Evolutionary conservation across 768 basidiomycete genomes (phyloP), one percentile per base, ranked within the genome.

Genomic region (Mycena olivaceomarginata): DNA sequence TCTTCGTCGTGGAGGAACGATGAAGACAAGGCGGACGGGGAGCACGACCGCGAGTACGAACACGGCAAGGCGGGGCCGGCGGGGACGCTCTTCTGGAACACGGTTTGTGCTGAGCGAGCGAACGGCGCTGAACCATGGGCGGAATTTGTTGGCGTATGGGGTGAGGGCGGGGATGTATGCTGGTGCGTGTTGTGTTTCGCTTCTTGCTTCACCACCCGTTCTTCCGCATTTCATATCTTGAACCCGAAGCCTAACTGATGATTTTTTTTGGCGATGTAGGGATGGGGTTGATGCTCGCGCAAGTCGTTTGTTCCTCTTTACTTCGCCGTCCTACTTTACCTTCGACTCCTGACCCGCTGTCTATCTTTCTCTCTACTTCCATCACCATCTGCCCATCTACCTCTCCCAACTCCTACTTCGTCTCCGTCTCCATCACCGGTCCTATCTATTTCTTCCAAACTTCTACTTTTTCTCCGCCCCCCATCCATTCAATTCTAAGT

Each of bases 131-230:
- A 92, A 93, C 78, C 92, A 92, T 79, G 81, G 81, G 18, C 82
- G 92, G 20, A 92, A 93, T 79, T 75, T 92, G 3, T 83, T 93
- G 40, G 92, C 92, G 2, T 93, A 92, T 80, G 91, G 92, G 12
- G 88, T 93, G 4, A 83, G 92, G 48, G 81, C 87, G 13, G 91
- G 87, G 48, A 92, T 93, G 92, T 93, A 92, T 72, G 87, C 84
- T 65, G 85, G 88, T 88, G 60, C 51, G 85, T 81, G 31, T 20
- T 60, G 16, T n/a, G 31, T 63, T 31, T 53, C 22, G 16, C 18
- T 67, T 6, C 62, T 62, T 62, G 31, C 31, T 57, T 48, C 12
- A 18, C 12, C 79, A 31, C 39, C n/a, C 43, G 11, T 45, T 45
- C 43, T 45, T 45, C 15, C 43, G 10, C 15, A 1, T 8, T 45